Evolutionary conservation across 129 eudicot species (phyloP).

Genomic region (Lonicera japonica): DNA sequence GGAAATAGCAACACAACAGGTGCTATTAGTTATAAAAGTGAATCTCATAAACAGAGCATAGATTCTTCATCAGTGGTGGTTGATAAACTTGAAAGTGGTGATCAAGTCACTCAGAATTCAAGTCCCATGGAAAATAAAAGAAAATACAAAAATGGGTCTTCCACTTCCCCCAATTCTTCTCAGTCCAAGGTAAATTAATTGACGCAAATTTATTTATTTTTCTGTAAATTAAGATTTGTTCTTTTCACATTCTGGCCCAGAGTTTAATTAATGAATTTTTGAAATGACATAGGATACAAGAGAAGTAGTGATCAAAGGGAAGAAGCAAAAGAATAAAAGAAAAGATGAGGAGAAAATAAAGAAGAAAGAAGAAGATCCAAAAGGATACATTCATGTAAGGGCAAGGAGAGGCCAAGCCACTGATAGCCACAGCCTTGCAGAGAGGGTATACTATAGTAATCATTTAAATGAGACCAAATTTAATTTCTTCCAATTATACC

Average conservation of each 20-base stretch:
- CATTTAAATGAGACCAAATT: no score
- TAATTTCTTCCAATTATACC: no score
- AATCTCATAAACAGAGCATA: constrained; percentile 2
- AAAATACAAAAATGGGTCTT: constrained; percentile 6
- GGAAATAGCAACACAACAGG: constrained; percentile 2
- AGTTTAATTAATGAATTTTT: not conserved
- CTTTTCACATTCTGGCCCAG: not conserved
- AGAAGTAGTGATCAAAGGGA: constrained; percentile 23
- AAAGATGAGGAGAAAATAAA: no score
- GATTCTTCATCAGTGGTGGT: constrained; percentile 18
- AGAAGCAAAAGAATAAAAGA: constrained; percentile 25
- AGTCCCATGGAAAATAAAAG: constrained; percentile 16
- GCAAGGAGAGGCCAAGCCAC: constrained; percentile 28
- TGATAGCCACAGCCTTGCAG: constrained; percentile 26
- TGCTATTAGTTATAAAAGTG: constrained; percentile 3
- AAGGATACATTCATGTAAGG: constrained; percentile 22
- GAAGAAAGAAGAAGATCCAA: constrained; percentile 12
- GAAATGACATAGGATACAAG: constrained; percentile 1
- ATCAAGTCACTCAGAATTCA: not conserved
- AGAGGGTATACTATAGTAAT: constrained; percentile 19
- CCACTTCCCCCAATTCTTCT: constrained; percentile 18
- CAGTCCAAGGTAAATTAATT: constrained; percentile 26
- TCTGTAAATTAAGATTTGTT: not conserved
- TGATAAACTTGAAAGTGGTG: constrained; percentile 3
- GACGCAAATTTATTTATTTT: not conserved